Evolutionary conservation across 805 yeast species (phyloP).

Genomic region (Kodamaea restingae): DNA sequence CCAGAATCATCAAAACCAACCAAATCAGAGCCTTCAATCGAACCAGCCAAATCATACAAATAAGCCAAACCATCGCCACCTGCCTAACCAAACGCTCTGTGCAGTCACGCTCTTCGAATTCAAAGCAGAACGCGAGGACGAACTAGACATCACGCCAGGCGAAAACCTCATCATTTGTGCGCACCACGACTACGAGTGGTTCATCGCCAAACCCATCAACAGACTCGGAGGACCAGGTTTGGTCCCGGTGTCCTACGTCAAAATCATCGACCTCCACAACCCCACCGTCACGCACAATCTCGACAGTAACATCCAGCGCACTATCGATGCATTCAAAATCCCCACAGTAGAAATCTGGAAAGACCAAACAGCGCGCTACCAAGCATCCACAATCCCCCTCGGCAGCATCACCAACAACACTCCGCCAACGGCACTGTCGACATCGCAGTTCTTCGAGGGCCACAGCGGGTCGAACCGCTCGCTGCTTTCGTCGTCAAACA

Average conservation of each 20-base stretch:
- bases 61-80: conserved; percentile 7
- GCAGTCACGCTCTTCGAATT: conserved; percentile 87
- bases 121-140: conserved; percentile 79
- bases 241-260: conserved; percentile 87
- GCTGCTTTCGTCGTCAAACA: conserved; percentile 28
- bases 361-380: conserved; percentile 80
- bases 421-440: conserved; percentile 30
- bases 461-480: conserved; percentile 23
- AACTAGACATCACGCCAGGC: conserved; percentile 76
- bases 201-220: conserved; percentile 93
- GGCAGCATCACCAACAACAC: conserved; percentile 40
- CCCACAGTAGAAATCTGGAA: conserved; percentile 98
- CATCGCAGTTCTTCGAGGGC: conserved; percentile 34
- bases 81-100: conserved; percentile 52
- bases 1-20: no score
- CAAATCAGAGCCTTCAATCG: no score
- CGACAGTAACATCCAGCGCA: conserved; percentile 41
- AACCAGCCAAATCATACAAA: no score
- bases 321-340: conserved; percentile 61
- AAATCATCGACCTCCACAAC: conserved; percentile 68
- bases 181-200: conserved; percentile 96
- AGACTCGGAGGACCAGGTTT: conserved; percentile 96
- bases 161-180: conserved; percentile 93
- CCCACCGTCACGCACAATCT: conserved; percentile 43
- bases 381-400: conserved; percentile 79